Evolutionary conservation across 306 rosid species (phyloP), one percentile per base, ranked within the genome.

Genomic region (Hippophae rhamnoides): DNA sequence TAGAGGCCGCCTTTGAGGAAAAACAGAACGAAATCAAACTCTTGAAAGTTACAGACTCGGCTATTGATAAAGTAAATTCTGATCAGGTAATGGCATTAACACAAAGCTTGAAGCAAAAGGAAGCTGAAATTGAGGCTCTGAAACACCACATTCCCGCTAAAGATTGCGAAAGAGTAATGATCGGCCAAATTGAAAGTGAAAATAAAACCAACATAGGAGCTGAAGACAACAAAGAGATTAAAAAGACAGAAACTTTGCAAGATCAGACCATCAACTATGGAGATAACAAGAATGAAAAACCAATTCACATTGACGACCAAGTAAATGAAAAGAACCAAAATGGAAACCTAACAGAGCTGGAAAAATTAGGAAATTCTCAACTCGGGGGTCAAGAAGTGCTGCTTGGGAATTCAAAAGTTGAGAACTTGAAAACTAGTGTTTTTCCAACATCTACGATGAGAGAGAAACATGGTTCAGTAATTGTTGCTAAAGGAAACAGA

Each of bases 1-100:
- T 85, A 81, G 89, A 81, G 60, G 63, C 79, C 3, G 79, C 81
- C 46, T 67, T 87, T 12, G 82, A 68, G 70, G 92, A 79, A 74
- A 78, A 83, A 76, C 89, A 81, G 69, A 76, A 68, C 7, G 96
- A 87, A 67, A 74, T 81, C 70, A 79, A 69, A 65, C 42, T 61
- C 73, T 67, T 79, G 65, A 70, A 75, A 56, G 58, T 50, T 48
- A 74, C 45, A 46, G 66, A 65, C 44, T 27, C 13, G 4, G 7
- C 13, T 42, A 41, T 3, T 40, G 54, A 68, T 44, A 72, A 56
- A 42, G 69, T 51, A 26, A 74, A 72, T 47, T 65, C 62, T 60
- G 25, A 72, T 48, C 74, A 70, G 25, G 43, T 74, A 60, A 13
- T 46, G 56, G 73, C 77, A 31, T 65, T 82, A 27, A 61, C 66